phyloP scores from a whole-genome alignment of 2,329 filamentous ascomycete genomes.

The Diaporthe capsici region DNA sequence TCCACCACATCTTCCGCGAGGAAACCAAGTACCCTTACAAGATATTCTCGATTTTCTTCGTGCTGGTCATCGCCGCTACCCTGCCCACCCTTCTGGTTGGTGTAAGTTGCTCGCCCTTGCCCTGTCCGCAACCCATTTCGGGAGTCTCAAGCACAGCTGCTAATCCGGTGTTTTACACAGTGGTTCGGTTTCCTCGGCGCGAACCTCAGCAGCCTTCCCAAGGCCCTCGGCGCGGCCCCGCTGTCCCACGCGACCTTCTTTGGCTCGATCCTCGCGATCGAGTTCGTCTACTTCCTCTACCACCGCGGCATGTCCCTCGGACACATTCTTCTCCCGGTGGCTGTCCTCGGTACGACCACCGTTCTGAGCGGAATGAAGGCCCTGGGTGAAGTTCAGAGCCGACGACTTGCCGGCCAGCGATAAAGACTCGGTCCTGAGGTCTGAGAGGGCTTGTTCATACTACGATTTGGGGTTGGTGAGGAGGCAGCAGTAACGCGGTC shows the following conservation, averaged over 20 bases:
- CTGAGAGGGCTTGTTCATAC: background rate
- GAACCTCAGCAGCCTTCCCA: constrained; percentile 83
- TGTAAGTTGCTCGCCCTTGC: constrained; percentile 63
- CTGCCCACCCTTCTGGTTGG: constrained; percentile 80
- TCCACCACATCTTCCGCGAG: constrained; percentile 89
- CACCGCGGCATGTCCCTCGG: constrained; percentile 94
- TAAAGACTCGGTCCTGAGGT: constrained; percentile 49
- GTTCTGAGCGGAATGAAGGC: constrained; percentile 92
- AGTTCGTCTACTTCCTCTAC: constrained; percentile 94
- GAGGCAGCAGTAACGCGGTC: background rate
- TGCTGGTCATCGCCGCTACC: constrained; percentile 78
- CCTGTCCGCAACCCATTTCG: background rate
- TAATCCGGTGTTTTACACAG: constrained; percentile 56
- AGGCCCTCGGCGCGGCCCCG: constrained; percentile 82
- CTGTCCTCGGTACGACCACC: constrained; percentile 76
- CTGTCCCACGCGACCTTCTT: constrained; percentile 88
- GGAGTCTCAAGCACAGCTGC: background rate
- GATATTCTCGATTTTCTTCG: constrained; percentile 84
- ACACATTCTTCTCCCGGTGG: constrained; percentile 83
- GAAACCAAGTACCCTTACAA: constrained; percentile 86
- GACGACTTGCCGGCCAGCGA: constrained; percentile 82
- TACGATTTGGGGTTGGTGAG: background rate
- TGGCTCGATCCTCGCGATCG: constrained; percentile 87
- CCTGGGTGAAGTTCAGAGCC: constrained; percentile 90
- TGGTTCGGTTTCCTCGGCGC: constrained; percentile 83